Evolutionary conservation across 768 basidiomycete genomes (phyloP).

Genomic region (Clathrus columnatus): DNA sequence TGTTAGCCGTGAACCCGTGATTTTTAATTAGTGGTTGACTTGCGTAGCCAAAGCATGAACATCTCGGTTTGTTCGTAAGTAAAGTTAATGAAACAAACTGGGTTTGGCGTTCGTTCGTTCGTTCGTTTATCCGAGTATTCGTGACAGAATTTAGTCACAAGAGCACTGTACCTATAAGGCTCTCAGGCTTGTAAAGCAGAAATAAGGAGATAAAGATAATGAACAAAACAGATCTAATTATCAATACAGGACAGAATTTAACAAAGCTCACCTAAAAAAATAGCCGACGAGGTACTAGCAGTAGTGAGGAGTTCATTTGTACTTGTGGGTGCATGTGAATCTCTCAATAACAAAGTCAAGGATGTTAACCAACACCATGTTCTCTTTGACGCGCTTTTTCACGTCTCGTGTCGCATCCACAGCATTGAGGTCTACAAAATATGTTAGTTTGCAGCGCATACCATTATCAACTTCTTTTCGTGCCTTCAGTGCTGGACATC

Average conservation of each 20-base stretch:
- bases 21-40: constrained; percentile 75
- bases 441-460: background rate
- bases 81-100: constrained; percentile 71
- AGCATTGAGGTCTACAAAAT: background rate
- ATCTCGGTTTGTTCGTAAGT: constrained; percentile 44
- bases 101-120: constrained; percentile 62
- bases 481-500: background rate
- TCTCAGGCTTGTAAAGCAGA: too few species aligned
- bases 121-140: constrained; percentile 40
- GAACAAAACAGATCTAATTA: too few species aligned
- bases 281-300: too few species aligned
- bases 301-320: background rate
- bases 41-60: constrained; percentile 78
- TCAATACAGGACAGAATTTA: too few species aligned
- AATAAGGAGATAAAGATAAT: too few species aligned
- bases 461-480: background rate
- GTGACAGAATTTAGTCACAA: background rate
- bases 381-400: constrained; percentile 4
- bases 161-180: too few species aligned
- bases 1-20: constrained; percentile 68
- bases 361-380: constrained; percentile 5
- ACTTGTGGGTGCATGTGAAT: background rate
- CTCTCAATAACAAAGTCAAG: background rate
- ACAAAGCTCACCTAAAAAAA: too few species aligned
- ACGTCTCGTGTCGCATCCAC: background rate